These are phyloP conservation scores for Alternaria gansuensis DNA, from an alignment of 2,329 filamentous ascomycete species.

Conservation along the genomic window DNA sequence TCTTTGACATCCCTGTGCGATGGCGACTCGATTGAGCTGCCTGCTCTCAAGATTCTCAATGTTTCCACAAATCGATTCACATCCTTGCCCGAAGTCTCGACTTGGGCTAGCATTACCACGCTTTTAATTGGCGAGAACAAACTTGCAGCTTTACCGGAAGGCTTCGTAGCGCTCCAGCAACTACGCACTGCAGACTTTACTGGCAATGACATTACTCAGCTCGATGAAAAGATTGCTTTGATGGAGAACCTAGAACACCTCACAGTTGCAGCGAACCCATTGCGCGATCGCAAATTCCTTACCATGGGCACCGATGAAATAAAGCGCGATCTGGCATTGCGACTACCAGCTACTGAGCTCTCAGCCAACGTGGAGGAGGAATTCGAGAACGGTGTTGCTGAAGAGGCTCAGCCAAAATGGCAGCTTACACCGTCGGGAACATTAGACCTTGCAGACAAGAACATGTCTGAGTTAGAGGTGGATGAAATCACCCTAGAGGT, in stretches of 20 bases:
- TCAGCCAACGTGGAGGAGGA: conserved; percentile 15
- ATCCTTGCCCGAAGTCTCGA: conserved; percentile 74
- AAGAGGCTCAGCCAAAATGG: conserved; percentile 32
- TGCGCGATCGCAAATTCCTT: conserved; percentile 86
- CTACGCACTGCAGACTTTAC: conserved; percentile 83
- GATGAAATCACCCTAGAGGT: conserved; percentile 51
- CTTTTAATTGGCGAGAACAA: conserved; percentile 84
- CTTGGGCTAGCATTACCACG: conserved; percentile 76
- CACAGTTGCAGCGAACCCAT: conserved; percentile 84
- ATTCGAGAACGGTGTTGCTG: conserved; percentile 10
- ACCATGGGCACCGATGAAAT: conserved; percentile 82
- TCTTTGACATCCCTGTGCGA: conserved; percentile 66
- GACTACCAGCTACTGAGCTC: conserved; percentile 61
- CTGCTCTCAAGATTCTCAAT: conserved; percentile 75
- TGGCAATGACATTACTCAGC: conserved; percentile 78
- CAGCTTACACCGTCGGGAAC: conserved; percentile 49
- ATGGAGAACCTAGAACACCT: conserved; percentile 83
- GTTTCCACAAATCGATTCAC: conserved; percentile 84
- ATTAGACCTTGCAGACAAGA: conserved; percentile 56
- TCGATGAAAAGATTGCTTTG: conserved; percentile 78
- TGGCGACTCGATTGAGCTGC: conserved; percentile 66
- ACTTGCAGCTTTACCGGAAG: conserved; percentile 76
- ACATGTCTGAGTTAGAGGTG: conserved; percentile 52
- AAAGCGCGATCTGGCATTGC: conserved; percentile 74
- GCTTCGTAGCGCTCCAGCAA: conserved; percentile 72